Evolutionary conservation across 2,329 filamentous ascomycete genomes (phyloP).

Genomic region (Aspergillus bombycis): DNA sequence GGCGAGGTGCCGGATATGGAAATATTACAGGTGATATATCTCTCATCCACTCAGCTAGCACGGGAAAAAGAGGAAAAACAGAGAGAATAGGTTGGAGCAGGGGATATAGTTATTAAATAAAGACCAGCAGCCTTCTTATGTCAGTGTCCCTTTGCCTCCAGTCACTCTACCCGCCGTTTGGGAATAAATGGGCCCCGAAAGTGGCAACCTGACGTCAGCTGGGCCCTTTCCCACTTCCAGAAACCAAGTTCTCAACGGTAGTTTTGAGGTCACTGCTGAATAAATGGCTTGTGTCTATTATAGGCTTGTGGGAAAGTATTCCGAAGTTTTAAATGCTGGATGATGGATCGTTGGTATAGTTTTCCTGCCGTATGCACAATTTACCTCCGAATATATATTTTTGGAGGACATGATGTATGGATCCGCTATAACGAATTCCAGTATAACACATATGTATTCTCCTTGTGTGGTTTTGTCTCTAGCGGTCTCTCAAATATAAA

Average conservation of each 20-base stretch:
- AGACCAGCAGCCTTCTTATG: not conserved
- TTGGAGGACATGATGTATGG: too few species aligned
- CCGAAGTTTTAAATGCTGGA: not conserved
- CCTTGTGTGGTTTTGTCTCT: too few species aligned
- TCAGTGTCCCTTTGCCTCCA: not conserved
- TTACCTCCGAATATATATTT: not conserved
- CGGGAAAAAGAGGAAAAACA: not conserved
- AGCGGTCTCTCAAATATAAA: too few species aligned
- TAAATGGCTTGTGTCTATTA: not conserved
- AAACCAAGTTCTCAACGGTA: not conserved
- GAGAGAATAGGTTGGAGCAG: not conserved
- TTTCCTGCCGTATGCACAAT: not conserved
- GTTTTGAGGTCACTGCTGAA: constrained; percentile 5
- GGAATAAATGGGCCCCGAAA: not conserved
- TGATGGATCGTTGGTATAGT: not conserved
- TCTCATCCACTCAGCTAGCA: not conserved
- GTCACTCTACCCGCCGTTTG: not conserved
- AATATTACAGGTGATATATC: not conserved
- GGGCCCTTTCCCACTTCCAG: not conserved
- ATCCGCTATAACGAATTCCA: not conserved
- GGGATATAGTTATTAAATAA: not conserved
- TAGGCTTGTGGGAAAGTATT: not conserved
- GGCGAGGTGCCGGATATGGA: not conserved
- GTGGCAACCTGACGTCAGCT: constrained; percentile 5
- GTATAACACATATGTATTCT: too few species aligned